Base-by-base conservation (phyloP, 108 stramenopile species). In the Pseudonitzschia multiseries region DNA sequence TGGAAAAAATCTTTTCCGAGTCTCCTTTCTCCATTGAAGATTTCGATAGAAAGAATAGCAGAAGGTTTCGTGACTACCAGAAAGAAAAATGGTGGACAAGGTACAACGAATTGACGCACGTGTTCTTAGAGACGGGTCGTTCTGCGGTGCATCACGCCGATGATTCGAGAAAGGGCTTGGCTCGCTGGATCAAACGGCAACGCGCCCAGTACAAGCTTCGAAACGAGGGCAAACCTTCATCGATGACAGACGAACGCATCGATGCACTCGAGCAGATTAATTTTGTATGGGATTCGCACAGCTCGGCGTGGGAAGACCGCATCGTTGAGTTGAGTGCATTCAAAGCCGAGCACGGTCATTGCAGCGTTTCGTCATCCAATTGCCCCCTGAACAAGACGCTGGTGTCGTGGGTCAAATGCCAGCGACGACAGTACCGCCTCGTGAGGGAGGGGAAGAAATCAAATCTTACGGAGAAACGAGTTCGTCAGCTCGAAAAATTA, bases 401-500 rank as follows among this genome's bases (percentile, higher is more conserved):
- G 41, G 73, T 70, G 33, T 75, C 85, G 0, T 88, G 87, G 87
- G 70, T 84, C 29, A 81, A 84, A 43, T 79, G 83, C 43, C 89
- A 90, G 64, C 81, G 86, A 53, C 78, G 83, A 13, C 86, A 89
- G 66, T 85, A 79, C 77, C 80, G 83, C 36, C 42, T 84, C 27
- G 44, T 78, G 41, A 21, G 61, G 20, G 79, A 86, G 51, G 89
- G 89, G 8, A 79, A 80, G 14, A 65, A 72, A 24, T 80, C 76
- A 2, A 83, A 86, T 61, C 79, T 90, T 69, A 82, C 89, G 2
- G 72, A 63, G 29, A 74, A 65, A 27, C 80, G 89, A 18, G 80
- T 87, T 21, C 71, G 79, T 0, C 65, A 84, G 42, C 77, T 90
- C n/a, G 65, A 83, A 42, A 48, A 67, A 15, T 27, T 87, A 22